phyloP scores from a whole-genome alignment of 2,329 filamentous ascomycete species.

The Penicillium janthinellum region DNA sequence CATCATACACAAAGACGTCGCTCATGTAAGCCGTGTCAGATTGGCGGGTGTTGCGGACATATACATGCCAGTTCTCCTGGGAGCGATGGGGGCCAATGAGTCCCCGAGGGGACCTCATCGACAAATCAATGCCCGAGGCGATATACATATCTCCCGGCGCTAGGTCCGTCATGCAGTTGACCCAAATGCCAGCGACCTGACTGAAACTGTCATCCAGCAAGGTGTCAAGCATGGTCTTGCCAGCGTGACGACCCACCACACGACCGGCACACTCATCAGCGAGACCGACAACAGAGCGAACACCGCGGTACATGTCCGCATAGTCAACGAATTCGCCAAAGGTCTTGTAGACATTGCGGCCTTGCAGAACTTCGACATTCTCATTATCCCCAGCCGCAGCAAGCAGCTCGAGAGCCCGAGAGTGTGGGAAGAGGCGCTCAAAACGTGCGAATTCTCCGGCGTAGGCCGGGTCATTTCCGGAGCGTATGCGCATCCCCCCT shows the following conservation, averaged over 20 bases:
- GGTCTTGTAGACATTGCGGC: slow-evolving; percentile 24
- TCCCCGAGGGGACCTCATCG: slow-evolving; percentile 29
- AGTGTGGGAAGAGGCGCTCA: slow-evolving; percentile 38
- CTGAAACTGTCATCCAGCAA: slow-evolving; percentile 34
- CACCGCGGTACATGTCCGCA: slow-evolving; percentile 14
- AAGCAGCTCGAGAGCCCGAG: slow-evolving; percentile 25
- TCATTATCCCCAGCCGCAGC: slow-evolving; percentile 11
- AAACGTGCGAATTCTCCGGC: slow-evolving; percentile 32
- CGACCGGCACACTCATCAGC: slow-evolving; percentile 25
- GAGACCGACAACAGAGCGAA: slow-evolving; percentile 24
- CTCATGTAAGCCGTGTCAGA: slow-evolving; percentile 22
- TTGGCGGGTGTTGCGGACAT: neutral
- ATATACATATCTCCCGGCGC: slow-evolving; percentile 32
- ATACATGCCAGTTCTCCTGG: slow-evolving; percentile 17
- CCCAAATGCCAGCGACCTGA: slow-evolving; percentile 42
- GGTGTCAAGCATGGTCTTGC: slow-evolving; percentile 32
- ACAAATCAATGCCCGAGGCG: slow-evolving; percentile 33
- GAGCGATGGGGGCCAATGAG: slow-evolving; percentile 8
- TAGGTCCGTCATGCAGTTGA: slow-evolving; percentile 40
- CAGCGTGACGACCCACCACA: slow-evolving; percentile 15
- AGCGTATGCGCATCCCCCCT: slow-evolving; percentile 28
- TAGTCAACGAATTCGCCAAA: slow-evolving; percentile 25
- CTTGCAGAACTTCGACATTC: slow-evolving; percentile 11
- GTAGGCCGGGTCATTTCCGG: slow-evolving; percentile 17
- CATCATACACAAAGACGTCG: slow-evolving; percentile 40